Conservation (phyloP, 441 rosid species). For the Bruguiera hainesii region DNA sequence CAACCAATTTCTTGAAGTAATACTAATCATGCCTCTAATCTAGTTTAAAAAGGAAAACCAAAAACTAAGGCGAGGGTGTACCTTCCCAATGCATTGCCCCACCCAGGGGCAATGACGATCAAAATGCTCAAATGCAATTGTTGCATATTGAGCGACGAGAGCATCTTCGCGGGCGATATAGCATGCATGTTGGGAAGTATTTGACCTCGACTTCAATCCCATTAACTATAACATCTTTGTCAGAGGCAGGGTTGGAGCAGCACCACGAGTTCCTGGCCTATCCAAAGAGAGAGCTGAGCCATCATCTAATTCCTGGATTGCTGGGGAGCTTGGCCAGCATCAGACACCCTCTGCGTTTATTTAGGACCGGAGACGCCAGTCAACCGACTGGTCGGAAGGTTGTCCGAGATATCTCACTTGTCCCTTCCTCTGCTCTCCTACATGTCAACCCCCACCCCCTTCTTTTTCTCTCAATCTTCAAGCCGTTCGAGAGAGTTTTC, state of each 20-base stretch:
- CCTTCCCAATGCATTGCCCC: conserved; percentile 90
- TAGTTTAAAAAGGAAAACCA: no score
- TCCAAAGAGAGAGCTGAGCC: conserved; percentile 39
- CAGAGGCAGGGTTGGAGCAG: conserved; percentile 40
- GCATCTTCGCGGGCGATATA: conserved; percentile 80
- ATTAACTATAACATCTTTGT: conserved; percentile 60
- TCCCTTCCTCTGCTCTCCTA: no score
- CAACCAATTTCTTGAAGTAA: no score
- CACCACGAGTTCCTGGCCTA: conserved; percentile 41
- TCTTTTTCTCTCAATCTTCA: no score
- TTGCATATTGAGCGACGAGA: conserved; percentile 83
- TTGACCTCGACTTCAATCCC: conserved; percentile 60
- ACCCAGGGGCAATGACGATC: conserved; percentile 97
- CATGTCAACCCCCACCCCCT: no score
- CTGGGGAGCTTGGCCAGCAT: no score
- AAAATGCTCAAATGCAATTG: conserved; percentile 74
- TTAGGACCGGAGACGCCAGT: no score
- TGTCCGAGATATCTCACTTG: no score
- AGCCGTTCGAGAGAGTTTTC: no score
- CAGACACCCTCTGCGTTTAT: no score
- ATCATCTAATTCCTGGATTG: conserved; percentile 67
- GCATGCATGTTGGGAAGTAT: conserved; percentile 70
- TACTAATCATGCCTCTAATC: no score
- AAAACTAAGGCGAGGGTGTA: conserved; percentile 19
- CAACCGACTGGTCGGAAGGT: no score